Conservation (phyloP, 495 filamentous ascomycete genomes). For the Hypoxylon lienhwacheense region DNA sequence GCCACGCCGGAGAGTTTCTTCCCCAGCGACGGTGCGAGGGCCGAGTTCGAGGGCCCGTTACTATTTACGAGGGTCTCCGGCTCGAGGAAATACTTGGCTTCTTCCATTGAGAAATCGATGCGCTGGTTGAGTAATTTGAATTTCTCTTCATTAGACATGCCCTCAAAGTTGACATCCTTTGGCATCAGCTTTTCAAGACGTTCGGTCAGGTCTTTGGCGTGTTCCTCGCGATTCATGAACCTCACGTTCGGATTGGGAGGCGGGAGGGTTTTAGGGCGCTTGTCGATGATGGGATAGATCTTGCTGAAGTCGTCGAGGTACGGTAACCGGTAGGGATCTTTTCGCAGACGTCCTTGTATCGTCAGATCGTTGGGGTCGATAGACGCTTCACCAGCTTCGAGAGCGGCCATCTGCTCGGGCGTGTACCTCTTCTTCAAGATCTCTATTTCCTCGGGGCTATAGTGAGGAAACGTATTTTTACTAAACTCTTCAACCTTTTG, state of each 20-base stretch:
- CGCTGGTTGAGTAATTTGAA: conserved; percentile 23
- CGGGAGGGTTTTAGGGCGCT: conserved; percentile 37
- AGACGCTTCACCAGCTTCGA: conserved; percentile 81
- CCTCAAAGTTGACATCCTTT: conserved; percentile 45
- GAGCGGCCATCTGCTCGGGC: conserved; percentile 75
- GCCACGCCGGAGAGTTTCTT: conserved; percentile 49
- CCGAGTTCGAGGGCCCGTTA: conserved; percentile 41
- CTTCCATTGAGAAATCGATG: conserved; percentile 24
- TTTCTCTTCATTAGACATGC: conserved; percentile 33
- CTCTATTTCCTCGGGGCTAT: conserved; percentile 68
- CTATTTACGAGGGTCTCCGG: conserved; percentile 43
- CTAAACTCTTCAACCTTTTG: conserved; percentile 49
- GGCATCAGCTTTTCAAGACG: conserved; percentile 58
- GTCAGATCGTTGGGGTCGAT: conserved; percentile 78
- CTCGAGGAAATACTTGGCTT: conserved; percentile 48
- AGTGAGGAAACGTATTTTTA: conserved; percentile 58
- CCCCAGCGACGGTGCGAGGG: conserved; percentile 47
- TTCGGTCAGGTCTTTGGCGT: conserved; percentile 56
- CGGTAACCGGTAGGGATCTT: conserved; percentile 68
- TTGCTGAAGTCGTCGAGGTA: conserved; percentile 88
- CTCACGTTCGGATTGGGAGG: conserved; percentile 59
- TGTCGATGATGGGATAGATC: conserved; percentile 75
- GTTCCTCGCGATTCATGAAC: conserved; percentile 62
- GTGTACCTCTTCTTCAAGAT: conserved; percentile 69
- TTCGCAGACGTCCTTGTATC: conserved; percentile 66